Conservation (phyloP, 2,329 filamentous ascomycete species). For the Aspergillus ruber region DNA sequence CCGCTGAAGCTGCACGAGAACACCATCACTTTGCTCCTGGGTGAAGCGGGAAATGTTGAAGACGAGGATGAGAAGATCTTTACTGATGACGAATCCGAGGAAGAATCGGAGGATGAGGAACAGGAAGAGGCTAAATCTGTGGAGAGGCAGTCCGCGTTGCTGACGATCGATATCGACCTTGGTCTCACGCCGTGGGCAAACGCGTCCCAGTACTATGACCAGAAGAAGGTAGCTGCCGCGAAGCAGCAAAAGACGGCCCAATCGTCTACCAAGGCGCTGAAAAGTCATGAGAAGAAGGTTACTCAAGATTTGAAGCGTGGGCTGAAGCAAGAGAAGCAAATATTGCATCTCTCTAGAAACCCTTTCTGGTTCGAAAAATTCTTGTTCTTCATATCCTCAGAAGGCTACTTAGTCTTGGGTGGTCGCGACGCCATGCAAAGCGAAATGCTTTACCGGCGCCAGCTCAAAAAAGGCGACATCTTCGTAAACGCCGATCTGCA, state of each 20-base stretch:
- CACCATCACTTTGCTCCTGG: slow-evolving; percentile 70
- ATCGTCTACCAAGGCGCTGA: slow-evolving; percentile 75
- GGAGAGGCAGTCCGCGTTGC: slow-evolving; percentile 30
- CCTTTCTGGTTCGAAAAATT: slow-evolving; percentile 98
- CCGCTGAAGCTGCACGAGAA: slow-evolving; percentile 89
- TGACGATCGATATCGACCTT: slow-evolving; percentile 81
- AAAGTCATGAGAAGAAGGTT: slow-evolving; percentile 86
- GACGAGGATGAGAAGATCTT: slow-evolving; percentile 59
- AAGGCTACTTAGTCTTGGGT: slow-evolving; percentile 84
- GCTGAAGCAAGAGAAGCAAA: slow-evolving; percentile 83
- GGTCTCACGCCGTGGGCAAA: slow-evolving; percentile 79
- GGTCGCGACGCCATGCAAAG: slow-evolving; percentile 85
- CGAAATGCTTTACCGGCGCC: slow-evolving; percentile 81
- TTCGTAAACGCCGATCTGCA: slow-evolving; percentile 87
- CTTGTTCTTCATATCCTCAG: slow-evolving; percentile 87
- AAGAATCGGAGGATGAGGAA: slow-evolving; percentile 37
- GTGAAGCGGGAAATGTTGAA: slow-evolving; percentile 60
- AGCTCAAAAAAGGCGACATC: slow-evolving; percentile 81
- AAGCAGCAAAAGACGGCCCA: slow-evolving; percentile 84
- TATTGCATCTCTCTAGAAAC: slow-evolving; percentile 74
- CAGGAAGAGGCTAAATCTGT: slow-evolving; percentile 14
- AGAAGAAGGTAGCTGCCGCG: slow-evolving; percentile 72
- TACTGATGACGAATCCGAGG: slow-evolving; percentile 55
- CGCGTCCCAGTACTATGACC: slow-evolving; percentile 83
- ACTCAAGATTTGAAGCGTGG: slow-evolving; percentile 76